Base-by-base conservation (phyloP, 768 basidiomycete genomes). In the Tricholoma sp. region DNA sequence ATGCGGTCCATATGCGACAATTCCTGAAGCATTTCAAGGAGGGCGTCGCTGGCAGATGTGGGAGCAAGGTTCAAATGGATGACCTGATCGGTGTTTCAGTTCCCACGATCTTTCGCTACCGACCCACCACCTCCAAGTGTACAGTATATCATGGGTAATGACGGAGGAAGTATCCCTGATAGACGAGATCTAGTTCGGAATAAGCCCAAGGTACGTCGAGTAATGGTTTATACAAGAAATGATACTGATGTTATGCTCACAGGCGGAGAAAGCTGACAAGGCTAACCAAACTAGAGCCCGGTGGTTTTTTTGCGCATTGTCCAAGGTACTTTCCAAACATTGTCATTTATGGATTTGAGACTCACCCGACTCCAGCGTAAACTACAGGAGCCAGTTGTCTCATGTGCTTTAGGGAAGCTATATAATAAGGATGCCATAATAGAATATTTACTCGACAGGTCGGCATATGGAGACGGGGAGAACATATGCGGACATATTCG, bases 391-490 rank as follows among this genome's bases (percentile, higher is more conserved):
- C 97, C 97, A 0, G 77, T 98, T 5, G 97, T 98, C 0, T 87
- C 94, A 0, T 96, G 94, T 71, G 86, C 86, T 0, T 79, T 98
- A 0, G 97, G 97, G 10, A 96, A 95, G 69, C 76, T 99, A 0
- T 98, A 98, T 69, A 99, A 98, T 73, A 97, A 96, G 67, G 96
- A 96, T 63, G 84, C 95, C 1, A 76, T 99, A 28, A 81, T 99
- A 39, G 92, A 97, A 69, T 96, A 86, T 71, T 77, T 98, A 32
- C 73, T 98, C 13, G 90, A 96, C 69, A 85, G 83, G 62, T 74
- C 82, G 3, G 79, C 85, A 2, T 95, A 94, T 68, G 93, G 95
- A 6, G 97, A 98, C 61, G 95, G 94, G 0, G 88, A 89, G 61
- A 81, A 83, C 58, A 95, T 97, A 65, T 98, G 95, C 66, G 90